Evolutionary conservation across 768 basidiomycete genomes (phyloP).

Genomic region (Lentinus tigrinus): DNA sequence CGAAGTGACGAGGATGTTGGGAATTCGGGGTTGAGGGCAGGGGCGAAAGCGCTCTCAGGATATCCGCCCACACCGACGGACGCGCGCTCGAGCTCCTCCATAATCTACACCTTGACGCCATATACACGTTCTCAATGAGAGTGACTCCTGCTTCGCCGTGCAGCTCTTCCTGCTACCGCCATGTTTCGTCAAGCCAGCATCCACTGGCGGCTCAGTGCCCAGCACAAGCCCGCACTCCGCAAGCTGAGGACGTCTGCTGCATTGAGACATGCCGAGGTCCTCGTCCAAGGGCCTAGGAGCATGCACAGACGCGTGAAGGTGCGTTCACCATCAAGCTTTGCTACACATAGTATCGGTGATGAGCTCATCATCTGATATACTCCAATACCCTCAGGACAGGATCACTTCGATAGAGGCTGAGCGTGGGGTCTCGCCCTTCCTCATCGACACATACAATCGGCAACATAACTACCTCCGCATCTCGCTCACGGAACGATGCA

Average conservation of each 20-base stretch:
- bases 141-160: neutral
- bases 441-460: conserved; percentile 67
- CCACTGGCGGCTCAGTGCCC: no score
- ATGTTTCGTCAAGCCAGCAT: neutral
- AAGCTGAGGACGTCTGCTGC: neutral
- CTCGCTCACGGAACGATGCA: conserved; percentile 83
- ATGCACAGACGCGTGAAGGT: conserved; percentile 8
- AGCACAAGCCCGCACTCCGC: neutral
- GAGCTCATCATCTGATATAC: neutral
- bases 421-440: conserved; percentile 46
- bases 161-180: neutral
- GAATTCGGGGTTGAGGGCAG: neutral
- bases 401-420: conserved; percentile 54
- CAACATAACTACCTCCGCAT: conserved; percentile 87
- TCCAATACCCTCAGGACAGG: conserved; percentile 41
- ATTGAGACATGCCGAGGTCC: conserved; percentile 1
- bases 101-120: neutral
- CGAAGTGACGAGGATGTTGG: no score
- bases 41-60: neutral
- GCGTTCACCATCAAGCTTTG: neutral
- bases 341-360: neutral
- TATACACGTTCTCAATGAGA: neutral
- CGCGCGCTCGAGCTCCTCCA: neutral
- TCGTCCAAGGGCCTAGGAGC: neutral
- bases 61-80: neutral